Percentiles rank a stretch among this genome's conserved stretches.
Evolutionary conservation across 2,329 filamentous ascomycete genomes (phyloP).

Genomic region (Alternaria sp.): DNA sequence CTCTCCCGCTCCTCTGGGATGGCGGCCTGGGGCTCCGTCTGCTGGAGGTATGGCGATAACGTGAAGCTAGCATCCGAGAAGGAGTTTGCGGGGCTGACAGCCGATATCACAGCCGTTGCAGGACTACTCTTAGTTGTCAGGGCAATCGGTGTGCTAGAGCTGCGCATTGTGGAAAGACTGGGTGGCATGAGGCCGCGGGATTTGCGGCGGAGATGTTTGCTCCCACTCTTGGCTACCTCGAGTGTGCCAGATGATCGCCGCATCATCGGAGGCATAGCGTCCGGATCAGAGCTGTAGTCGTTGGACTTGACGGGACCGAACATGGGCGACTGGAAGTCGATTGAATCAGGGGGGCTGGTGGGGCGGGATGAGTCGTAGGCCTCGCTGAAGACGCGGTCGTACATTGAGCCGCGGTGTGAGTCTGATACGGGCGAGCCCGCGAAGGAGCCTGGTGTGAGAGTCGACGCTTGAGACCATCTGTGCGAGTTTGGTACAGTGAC

Average conservation of each 20-base stretch:
- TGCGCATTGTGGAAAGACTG: constrained; percentile 40
- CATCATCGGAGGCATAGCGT: constrained; percentile 14
- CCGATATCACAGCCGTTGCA: constrained; percentile 43
- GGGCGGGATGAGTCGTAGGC: constrained; percentile 74
- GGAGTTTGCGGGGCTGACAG: constrained; percentile 43
- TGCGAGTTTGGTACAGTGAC: constrained; percentile 64
- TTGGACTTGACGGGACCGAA: constrained; percentile 57
- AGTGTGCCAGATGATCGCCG: constrained; percentile 12
- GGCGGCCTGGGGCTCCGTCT: constrained; percentile 33
- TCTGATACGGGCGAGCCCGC: constrained; percentile 83
- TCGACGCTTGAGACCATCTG: constrained; percentile 74
- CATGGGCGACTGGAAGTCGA: constrained; percentile 64
- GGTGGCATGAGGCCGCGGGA: constrained; percentile 43
- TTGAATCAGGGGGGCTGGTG: constrained; percentile 79
- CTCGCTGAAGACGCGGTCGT: constrained; percentile 73
- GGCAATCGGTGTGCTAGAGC: constrained; percentile 43
- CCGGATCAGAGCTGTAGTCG: constrained; percentile 29
- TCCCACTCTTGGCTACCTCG: constrained; percentile 7
- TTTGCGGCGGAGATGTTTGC: constrained; percentile 28
- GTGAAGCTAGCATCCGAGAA: constrained; percentile 41
- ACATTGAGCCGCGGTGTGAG: constrained; percentile 74
- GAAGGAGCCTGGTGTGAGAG: constrained; percentile 72
- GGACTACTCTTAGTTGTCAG: constrained; percentile 47
- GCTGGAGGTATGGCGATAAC: constrained; percentile 35
- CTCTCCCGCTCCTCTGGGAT: constrained; percentile 50